Percentiles rank a stretch among this genome's conserved stretches.
Conservation (phyloP, 176 grass and related monocot species). For the Triticum monococcum region DNA sequence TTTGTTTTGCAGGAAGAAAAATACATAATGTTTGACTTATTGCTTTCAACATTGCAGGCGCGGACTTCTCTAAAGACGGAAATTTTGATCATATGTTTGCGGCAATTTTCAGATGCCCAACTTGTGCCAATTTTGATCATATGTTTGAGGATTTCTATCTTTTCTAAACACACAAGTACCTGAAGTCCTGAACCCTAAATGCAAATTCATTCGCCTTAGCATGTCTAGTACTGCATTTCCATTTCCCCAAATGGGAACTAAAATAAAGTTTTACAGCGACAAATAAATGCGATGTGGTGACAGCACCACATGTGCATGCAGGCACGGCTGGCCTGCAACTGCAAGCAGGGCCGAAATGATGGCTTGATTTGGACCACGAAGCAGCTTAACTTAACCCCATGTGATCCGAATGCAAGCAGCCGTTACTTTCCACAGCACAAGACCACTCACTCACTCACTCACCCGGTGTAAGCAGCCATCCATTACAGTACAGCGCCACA, state of each 20-base stretch:
- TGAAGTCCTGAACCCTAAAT: background rate
- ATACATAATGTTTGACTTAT: too few relatives aligned
- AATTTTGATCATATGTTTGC: background rate
- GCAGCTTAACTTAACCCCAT: slow-evolving; percentile 14
- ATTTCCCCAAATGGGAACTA: background rate
- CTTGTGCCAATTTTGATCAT: background rate
- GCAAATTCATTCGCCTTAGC: too few relatives aligned
- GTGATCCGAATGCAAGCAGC: slow-evolving; percentile 39
- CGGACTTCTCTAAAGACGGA: background rate
- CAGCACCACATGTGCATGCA: slow-evolving; percentile 23
- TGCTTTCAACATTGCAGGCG: background rate
- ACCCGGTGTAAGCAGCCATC: slow-evolving; percentile 22
- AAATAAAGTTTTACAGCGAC: background rate
- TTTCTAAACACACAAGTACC: background rate
- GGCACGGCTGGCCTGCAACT: background rate
- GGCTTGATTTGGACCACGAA: slow-evolving; percentile 36
- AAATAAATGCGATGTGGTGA: background rate
- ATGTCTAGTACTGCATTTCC: too few relatives aligned
- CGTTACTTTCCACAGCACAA: slow-evolving; percentile 11
- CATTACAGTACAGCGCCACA: slow-evolving; percentile 5
- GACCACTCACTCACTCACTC: background rate
- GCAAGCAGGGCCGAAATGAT: background rate
- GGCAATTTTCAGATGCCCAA: background rate
- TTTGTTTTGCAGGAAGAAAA: too few relatives aligned
- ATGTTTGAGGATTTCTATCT: background rate